Evolutionary conservation across 495 filamentous ascomycete genomes (phyloP).

Genomic region (Hyaloscypha variabilis): DNA sequence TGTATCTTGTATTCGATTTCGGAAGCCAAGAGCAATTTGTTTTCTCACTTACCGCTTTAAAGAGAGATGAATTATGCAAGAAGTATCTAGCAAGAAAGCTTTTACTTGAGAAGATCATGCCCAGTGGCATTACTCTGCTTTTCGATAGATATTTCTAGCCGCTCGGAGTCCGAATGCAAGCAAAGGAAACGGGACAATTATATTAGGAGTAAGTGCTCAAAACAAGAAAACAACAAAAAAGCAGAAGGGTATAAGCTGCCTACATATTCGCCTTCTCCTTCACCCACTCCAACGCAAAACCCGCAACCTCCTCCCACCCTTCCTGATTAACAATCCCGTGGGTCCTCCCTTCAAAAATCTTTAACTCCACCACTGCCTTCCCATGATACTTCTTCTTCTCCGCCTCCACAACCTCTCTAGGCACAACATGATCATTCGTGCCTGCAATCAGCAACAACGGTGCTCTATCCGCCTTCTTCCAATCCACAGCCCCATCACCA

Average conservation of each 20-base stretch:
- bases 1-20: too few relatives aligned
- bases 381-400: slow-evolving; percentile 24
- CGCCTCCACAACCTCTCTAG: slow-evolving; percentile 49
- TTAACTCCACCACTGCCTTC: slow-evolving; percentile 21
- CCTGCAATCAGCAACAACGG: slow-evolving; percentile 59
- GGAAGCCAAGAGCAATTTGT: too few relatives aligned
- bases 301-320: slow-evolving; percentile 31
- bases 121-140: too few relatives aligned
- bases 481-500: slow-evolving; percentile 21
- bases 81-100: too few relatives aligned
- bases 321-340: slow-evolving; percentile 32
- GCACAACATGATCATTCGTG: slow-evolving; percentile 60
- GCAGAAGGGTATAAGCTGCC: neutral
- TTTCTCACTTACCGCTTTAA: too few relatives aligned
- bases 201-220: neutral
- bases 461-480: slow-evolving; percentile 26
- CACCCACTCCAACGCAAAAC: slow-evolving; percentile 25
- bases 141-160: too few relatives aligned
- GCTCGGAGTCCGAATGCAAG: too few relatives aligned
- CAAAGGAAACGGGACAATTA: neutral
- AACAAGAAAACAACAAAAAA: neutral
- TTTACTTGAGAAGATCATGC: too few relatives aligned
- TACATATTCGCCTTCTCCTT: slow-evolving; percentile 14
- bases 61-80: too few relatives aligned
- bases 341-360: slow-evolving; percentile 26